A percentile compares a stretch with the other conserved stretches of the same genome.
Conservation (phyloP, 805 yeast species). For the Candida vaughaniae region DNA sequence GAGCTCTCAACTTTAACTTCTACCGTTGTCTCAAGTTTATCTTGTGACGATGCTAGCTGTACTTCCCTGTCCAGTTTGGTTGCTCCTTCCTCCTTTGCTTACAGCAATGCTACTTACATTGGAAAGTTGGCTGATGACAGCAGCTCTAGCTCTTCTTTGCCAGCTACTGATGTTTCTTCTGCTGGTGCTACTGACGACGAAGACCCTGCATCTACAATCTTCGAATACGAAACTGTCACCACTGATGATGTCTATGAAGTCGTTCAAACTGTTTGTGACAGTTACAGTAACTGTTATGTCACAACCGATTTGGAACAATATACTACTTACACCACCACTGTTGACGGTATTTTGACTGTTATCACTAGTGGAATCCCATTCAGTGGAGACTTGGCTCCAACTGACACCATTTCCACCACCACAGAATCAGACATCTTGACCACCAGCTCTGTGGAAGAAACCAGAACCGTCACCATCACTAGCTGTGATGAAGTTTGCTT, state of each 20-base stretch:
- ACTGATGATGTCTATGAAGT: conserved; percentile 27
- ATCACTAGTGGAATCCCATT: conserved; percentile 32
- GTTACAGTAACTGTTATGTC: conserved; percentile 26
- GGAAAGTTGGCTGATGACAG: conserved; percentile 5
- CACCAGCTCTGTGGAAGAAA: conserved; percentile 10
- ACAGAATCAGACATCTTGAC: conserved; percentile 13
- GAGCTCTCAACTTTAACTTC: conserved; percentile 20
- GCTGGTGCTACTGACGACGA: conserved; percentile 2
- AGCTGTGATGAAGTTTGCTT: conserved; percentile 14
- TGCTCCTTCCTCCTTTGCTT: conserved; percentile 22
- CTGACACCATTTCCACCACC: conserved; percentile 15
- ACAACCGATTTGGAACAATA: conserved; percentile 32
- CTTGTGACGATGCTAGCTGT: conserved; percentile 9
- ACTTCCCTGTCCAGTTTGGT: conserved; percentile 8
- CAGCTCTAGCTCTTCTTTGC: conserved; percentile 1
- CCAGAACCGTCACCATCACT: conserved; percentile 16
- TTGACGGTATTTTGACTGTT: conserved; percentile 41
- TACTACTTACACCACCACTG: conserved; percentile 36
- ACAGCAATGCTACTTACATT: conserved; percentile 13
- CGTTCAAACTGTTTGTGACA: conserved; percentile 32
- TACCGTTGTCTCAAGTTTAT: conserved; percentile 17
- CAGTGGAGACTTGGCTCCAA: conserved; percentile 7
- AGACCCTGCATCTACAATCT: conserved; percentile 10
- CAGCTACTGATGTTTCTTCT: conserved; percentile 1
- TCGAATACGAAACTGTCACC: conserved; percentile 13